Evolutionary conservation across 306 rosid genomes (phyloP), one percentile per base, ranked within the genome.

Genomic region (Spatholobus suberectus): DNA sequence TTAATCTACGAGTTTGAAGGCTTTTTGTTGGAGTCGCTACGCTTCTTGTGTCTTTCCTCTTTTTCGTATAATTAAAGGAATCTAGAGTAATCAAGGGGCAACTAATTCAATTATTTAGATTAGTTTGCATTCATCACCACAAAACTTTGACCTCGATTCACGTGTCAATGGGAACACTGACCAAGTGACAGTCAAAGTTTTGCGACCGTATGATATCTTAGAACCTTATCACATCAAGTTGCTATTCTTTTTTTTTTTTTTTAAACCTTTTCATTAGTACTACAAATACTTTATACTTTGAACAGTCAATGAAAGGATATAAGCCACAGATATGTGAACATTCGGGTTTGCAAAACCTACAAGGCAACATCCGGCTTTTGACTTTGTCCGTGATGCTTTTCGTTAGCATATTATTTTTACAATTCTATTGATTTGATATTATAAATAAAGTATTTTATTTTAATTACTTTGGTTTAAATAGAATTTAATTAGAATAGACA

Each of bases 141-240:
- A 68, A 68, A 79, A 84, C 57, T 68, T 79, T 85, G 84, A 80
- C 82, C 67, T 46, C 2, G 38, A 83, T 71, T n/a, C 83, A 61
- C 70, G 75, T 77, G 78, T 38, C 79, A 43, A 11, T 77, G 78
- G 26, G 79, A 29, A 6, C 29, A 21, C 21, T 46, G 49, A 23
- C 24, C 38, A 38, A 76, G 26, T 46, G 44, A 83, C n/a, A 18
- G 47, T 8, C 29, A 46, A 43, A 68, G 77, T 44, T 66, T 41
- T 58, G 52, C 0, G 67, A 44, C 57, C 79, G 47, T 34, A n/a
- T 32, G 12, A 1, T 59, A 10, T 66, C 72, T 70, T 79, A 32
- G 77, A 84, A 63, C 10, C 2, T 32, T 40, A 12, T 17, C 54
- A 49, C 51, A 41, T 41, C 80, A 63, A 72, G 18, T 65, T 73